Evolutionary conservation across 257 asterid species (phyloP).

Genomic region (Echites panduratus): DNA sequence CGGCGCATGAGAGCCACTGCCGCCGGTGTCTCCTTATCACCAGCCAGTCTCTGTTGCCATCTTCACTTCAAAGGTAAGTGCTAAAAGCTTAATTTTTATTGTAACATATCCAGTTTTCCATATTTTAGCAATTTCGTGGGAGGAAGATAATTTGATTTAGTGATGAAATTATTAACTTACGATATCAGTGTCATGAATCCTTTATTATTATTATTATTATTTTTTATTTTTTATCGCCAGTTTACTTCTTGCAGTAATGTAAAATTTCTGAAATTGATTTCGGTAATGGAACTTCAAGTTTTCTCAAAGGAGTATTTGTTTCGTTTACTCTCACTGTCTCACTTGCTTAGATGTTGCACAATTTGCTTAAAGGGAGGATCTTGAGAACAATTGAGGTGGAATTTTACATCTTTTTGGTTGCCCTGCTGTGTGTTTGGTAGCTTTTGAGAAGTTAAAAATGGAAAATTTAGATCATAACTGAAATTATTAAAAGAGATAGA

Average conservation of each 20-base stretch:
- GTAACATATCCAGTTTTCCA: background rate
- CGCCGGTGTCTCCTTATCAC: background rate
- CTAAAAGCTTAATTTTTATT: background rate
- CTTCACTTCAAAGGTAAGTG: background rate
- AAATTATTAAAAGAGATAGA: too few relatives aligned
- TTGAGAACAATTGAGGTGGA: background rate
- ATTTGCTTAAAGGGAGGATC: background rate
- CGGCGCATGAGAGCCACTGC: background rate
- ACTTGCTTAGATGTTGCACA: background rate
- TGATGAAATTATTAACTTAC: too few relatives aligned
- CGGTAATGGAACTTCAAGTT: background rate
- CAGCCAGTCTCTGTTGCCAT: background rate
- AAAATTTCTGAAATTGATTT: background rate
- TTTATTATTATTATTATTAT: too few relatives aligned
- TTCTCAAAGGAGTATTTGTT: background rate
- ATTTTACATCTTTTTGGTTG: too few relatives aligned
- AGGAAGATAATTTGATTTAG: too few relatives aligned
- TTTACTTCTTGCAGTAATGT: too few relatives aligned
- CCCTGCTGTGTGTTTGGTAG: too few relatives aligned
- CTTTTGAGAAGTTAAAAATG: too few relatives aligned
- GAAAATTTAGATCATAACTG: too few relatives aligned
- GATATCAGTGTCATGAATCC: background rate
- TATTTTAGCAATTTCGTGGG: background rate
- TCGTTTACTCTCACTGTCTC: too few relatives aligned
- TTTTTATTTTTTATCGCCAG: background rate